Percentiles rank a stretch among this genome's conserved stretches.
Evolutionary conservation across 345 rosid genomes (phyloP).

Genomic region (Cardiospermum halicacabum): DNA sequence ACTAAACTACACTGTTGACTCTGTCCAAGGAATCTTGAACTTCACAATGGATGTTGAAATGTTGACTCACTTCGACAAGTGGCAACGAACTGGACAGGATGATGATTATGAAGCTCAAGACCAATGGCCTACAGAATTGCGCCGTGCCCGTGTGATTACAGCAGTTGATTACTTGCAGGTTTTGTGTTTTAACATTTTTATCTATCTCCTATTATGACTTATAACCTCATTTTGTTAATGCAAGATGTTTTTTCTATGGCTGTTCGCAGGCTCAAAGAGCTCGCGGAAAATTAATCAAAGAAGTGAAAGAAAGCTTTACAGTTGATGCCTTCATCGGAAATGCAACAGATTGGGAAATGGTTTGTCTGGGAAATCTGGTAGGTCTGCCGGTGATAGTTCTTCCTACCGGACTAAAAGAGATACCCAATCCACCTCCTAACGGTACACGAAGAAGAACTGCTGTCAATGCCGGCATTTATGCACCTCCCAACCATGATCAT

Average conservation of each 20-base stretch:
- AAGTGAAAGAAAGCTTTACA: conserved; percentile 64
- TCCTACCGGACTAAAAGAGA: conserved; percentile 54
- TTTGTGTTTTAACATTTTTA: background rate
- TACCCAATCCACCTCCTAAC: conserved; percentile 48
- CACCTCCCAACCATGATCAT: conserved; percentile 77
- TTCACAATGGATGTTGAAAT: conserved; percentile 84
- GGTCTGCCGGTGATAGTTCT: conserved; percentile 74
- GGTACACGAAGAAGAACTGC: conserved; percentile 55
- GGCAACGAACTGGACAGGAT: conserved; percentile 67
- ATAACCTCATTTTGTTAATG: background rate
- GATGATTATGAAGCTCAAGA: conserved; percentile 81
- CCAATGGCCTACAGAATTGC: conserved; percentile 83
- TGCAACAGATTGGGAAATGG: conserved; percentile 88
- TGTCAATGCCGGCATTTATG: conserved; percentile 65
- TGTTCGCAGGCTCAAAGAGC: conserved; percentile 72
- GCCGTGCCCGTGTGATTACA: conserved; percentile 57
- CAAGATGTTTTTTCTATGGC: background rate
- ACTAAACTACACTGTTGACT: conserved; percentile 64
- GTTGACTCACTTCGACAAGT: conserved; percentile 85
- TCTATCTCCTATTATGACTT: background rate
- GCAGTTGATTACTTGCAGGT: conserved; percentile 84
- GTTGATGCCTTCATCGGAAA: conserved; percentile 84
- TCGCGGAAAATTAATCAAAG: conserved; percentile 60
- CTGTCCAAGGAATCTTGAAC: conserved; percentile 75
- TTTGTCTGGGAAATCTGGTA: conserved; percentile 83